phyloP scores from a whole-genome alignment of 441 rosid species.

The Aleurites moluccanus region DNA sequence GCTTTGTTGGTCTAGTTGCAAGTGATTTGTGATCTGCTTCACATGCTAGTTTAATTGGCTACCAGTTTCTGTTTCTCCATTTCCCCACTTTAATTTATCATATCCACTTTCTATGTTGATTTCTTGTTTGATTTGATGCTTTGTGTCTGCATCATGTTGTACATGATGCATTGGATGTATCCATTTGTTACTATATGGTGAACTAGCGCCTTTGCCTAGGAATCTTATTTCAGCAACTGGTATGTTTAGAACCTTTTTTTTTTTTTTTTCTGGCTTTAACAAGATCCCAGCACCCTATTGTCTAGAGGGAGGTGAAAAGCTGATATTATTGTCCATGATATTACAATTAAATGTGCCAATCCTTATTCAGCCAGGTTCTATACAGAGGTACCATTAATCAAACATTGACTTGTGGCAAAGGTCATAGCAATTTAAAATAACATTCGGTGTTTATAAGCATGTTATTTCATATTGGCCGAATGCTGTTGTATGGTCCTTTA shows the following conservation, averaged over 20 bases:
- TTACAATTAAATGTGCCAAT: not conserved
- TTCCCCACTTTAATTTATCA: not conserved
- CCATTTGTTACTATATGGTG: not conserved
- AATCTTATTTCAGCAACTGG: not conserved
- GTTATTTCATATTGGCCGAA: not conserved
- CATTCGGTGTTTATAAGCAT: not conserved
- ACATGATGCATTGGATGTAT: not conserved
- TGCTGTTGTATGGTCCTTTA: not conserved
- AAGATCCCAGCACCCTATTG: not conserved
- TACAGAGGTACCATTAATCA: not conserved
- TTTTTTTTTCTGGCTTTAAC: not conserved
- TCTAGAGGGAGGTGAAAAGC: not conserved
- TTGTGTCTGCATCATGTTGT: not conserved
- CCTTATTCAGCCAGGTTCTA: not conserved
- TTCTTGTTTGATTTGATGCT: slow-evolving; percentile 2
- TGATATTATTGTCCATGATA: not conserved
- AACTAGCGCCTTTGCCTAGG: not conserved
- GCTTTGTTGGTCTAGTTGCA: slow-evolving; percentile 5
- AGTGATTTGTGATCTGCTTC: not conserved
- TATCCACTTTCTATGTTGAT: not conserved
- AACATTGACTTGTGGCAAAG: not conserved
- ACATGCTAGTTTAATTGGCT: not conserved
- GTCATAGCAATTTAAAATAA: not conserved
- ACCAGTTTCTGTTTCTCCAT: not conserved
- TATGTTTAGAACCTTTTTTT: not conserved